Evolutionary conservation across 2,329 filamentous ascomycete species (phyloP).

Genomic region (Lojkania enalia): DNA sequence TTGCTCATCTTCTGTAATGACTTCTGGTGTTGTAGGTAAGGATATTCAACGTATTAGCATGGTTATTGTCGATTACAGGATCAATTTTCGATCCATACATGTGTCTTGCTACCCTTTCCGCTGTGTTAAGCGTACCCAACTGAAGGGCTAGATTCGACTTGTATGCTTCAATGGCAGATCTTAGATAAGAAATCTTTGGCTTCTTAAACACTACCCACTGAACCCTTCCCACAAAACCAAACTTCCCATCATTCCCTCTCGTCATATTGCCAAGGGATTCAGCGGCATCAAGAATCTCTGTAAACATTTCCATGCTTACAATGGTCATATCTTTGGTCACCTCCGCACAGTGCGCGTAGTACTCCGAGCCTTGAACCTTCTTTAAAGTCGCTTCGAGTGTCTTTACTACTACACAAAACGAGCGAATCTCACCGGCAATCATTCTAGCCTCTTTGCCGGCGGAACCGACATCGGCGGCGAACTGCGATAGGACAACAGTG

Average conservation of each 20-base stretch:
- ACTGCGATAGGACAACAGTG: conserved; percentile 23
- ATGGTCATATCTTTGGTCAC: conserved; percentile 23
- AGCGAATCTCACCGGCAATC: conserved; percentile 23
- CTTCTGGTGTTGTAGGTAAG: not conserved
- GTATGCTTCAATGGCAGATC: conserved; percentile 27
- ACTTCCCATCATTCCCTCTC: conserved; percentile 20
- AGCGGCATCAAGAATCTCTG: conserved; percentile 21
- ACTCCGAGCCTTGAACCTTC: conserved; percentile 18
- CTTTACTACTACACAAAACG: conserved; percentile 23
- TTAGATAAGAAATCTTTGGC: conserved; percentile 20
- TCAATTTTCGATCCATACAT: conserved; percentile 9
- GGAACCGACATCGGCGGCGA: conserved; percentile 24
- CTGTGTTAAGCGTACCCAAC: conserved; percentile 25
- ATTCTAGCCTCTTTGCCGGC: conserved; percentile 26
- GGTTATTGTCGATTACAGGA: too few species aligned
- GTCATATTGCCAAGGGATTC: conserved; percentile 14
- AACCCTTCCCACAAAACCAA: conserved; percentile 15
- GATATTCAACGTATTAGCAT: too few species aligned
- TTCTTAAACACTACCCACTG: conserved; percentile 28
- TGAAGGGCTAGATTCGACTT: conserved; percentile 25
- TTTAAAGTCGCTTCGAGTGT: conserved; percentile 20
- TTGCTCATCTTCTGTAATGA: conserved; percentile 15
- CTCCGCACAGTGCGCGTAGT: conserved; percentile 21
- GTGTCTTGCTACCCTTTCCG: conserved; percentile 20
- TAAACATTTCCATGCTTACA: conserved; percentile 25